Conservation (phyloP, 2,329 filamentous ascomycete genomes). For the Beauveria sp. region DNA sequence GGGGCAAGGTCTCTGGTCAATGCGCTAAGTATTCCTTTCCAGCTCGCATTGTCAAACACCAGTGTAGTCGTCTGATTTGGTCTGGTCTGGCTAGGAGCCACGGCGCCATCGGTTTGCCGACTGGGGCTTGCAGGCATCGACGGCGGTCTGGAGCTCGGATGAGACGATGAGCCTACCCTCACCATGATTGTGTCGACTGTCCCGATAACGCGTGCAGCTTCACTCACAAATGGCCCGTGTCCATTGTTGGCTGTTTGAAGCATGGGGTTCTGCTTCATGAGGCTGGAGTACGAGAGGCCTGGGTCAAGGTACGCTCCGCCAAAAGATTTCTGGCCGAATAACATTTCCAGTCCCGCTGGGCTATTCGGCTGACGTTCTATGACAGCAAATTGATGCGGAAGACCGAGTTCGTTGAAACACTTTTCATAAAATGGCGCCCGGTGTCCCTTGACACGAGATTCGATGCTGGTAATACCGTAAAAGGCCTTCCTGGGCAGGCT, state of each 20-base stretch:
- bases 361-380: constrained; percentile 63
- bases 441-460: constrained; percentile 48
- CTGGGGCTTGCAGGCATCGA: constrained; percentile 42
- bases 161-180: constrained; percentile 29
- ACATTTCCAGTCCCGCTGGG: constrained; percentile 59
- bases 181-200: constrained; percentile 76
- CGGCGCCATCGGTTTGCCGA: constrained; percentile 24
- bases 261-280: constrained; percentile 49
- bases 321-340: constrained; percentile 67
- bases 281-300: constrained; percentile 52
- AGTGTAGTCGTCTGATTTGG: constrained; percentile 43
- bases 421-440: constrained; percentile 83
- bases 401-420: constrained; percentile 71
- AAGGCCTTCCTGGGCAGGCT: constrained; percentile 73
- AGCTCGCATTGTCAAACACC: constrained; percentile 73
- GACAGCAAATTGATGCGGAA: constrained; percentile 73
- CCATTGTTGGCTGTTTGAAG: constrained; percentile 44
- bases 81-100: constrained; percentile 28
- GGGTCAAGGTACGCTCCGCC: constrained; percentile 78
- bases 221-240: constrained; percentile 54
- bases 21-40: constrained; percentile 78
- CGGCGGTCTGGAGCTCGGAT: constrained; percentile 35
- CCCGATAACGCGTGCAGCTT: constrained; percentile 70
- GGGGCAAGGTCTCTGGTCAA: constrained; percentile 75
- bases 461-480: constrained; percentile 68